phyloP scores from a whole-genome alignment of 2,329 filamentous ascomycete species.

The Zalaria obscura region DNA sequence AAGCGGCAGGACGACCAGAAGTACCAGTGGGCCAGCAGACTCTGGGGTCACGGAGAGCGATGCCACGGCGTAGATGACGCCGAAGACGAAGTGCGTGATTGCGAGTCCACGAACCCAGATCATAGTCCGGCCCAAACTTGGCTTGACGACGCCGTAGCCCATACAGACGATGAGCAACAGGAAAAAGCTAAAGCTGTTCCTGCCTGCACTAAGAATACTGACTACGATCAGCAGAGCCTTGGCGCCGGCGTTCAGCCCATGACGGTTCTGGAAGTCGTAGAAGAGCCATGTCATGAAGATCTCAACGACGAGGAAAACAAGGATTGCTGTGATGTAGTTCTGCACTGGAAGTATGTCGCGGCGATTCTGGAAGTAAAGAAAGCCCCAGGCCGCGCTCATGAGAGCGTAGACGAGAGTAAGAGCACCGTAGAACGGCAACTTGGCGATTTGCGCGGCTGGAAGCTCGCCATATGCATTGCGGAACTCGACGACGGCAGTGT shows the following conservation, averaged over 20 bases:
- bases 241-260: conserved; percentile 69
- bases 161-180: conserved; percentile 95
- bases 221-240: conserved; percentile 83
- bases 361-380: conserved; percentile 88
- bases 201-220: conserved; percentile 80
- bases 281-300: conserved; percentile 99
- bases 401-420: conserved; percentile 89
- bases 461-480: conserved; percentile 94
- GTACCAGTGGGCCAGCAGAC: conserved; percentile 73
- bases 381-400: conserved; percentile 77
- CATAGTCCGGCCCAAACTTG: conserved; percentile 84
- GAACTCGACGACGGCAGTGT: conserved; percentile 75
- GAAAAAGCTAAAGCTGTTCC: conserved; percentile 98
- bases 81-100: conserved; percentile 86
- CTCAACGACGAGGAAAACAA: conserved; percentile 86
- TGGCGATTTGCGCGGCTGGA: conserved; percentile 87
- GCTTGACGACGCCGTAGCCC: conserved; percentile 97
- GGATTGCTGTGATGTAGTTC: conserved; percentile 96
- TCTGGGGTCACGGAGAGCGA: conserved; percentile 83
- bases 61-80: conserved; percentile 81
- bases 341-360: conserved; percentile 92
- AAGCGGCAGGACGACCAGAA: conserved; percentile 84
- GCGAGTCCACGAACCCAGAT: conserved; percentile 83
- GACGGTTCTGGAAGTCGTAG: conserved; percentile 88
- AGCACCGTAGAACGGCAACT: conserved; percentile 91